Percentiles rank a stretch among this genome's conserved stretches.
These are phyloP conservation scores for Cucurbita ficifolia DNA, from an alignment of 306 rosid species.

Conservation along the genomic window DNA sequence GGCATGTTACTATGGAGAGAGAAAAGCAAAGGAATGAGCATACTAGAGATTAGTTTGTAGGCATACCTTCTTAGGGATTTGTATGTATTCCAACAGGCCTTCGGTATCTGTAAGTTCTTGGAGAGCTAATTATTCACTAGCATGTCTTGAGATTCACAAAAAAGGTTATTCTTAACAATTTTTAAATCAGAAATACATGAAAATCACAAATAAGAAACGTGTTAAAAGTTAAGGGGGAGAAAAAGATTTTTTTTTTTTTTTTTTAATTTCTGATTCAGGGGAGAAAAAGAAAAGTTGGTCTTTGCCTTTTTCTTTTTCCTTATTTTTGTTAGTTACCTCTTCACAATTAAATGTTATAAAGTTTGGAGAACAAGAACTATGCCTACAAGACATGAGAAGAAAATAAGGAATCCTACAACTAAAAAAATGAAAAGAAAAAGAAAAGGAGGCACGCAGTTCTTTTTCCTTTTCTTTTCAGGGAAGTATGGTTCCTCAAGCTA, in stretches of 20 bases:
- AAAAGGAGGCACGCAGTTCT: background rate
- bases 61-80: conserved; percentile 69
- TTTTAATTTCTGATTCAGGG: background rate
- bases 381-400: background rate
- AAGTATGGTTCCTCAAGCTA: background rate
- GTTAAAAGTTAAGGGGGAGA: conserved; percentile 31
- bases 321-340: conserved; percentile 18
- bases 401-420: background rate
- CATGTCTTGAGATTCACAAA: conserved; percentile 43
- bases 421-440: background rate
- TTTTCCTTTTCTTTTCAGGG: background rate
- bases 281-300: conserved; percentile 34
- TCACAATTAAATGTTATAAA: background rate
- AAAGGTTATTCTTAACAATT: conserved; percentile 12
- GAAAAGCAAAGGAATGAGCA: conserved; percentile 25
- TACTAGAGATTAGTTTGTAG: conserved; percentile 28
- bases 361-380: conserved; percentile 1
- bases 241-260: conserved; percentile 19
- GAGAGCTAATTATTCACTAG: conserved; percentile 28
- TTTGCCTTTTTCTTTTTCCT: conserved; percentile 29
- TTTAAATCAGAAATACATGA: conserved; percentile 39
- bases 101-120: conserved; percentile 7
- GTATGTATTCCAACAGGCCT: conserved; percentile 33
- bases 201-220: conserved; percentile 37
- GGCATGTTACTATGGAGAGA: conserved; percentile 77